phyloP scores from a whole-genome alignment of 2,329 filamentous ascomycete species.

The Fusarium brachygibbosum region DNA sequence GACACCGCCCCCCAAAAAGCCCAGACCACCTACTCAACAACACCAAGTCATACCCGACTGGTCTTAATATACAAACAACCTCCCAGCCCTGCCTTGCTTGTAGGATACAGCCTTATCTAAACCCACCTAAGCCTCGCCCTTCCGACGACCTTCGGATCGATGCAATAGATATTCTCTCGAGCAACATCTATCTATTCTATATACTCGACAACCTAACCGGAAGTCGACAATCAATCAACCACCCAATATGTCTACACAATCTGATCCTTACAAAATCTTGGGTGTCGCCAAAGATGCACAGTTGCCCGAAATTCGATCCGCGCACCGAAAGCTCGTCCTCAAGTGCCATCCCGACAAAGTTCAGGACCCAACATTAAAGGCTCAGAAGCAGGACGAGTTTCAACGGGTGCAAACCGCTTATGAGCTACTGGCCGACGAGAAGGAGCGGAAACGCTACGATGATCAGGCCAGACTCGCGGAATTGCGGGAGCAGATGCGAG shows the following conservation, averaged over 20 bases:
- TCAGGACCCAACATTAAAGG: conserved; percentile 80
- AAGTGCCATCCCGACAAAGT: conserved; percentile 95
- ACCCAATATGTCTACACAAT: conserved; percentile 63
- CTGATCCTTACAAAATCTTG: conserved; percentile 84
- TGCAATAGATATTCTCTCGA: conserved; percentile 42
- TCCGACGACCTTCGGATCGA: conserved; percentile 44
- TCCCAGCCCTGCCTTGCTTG: conserved; percentile 40
- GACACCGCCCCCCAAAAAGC: conserved; percentile 48
- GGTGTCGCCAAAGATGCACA: conserved; percentile 81
- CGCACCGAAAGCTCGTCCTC: conserved; percentile 87
- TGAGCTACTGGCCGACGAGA: conserved; percentile 86
- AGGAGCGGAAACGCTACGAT: conserved; percentile 81
- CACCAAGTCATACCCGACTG: conserved; percentile 40
- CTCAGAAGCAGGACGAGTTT: conserved; percentile 86
- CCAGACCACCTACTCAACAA: conserved; percentile 49
- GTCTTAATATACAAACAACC: conserved; percentile 45
- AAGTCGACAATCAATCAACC: conserved; percentile 30
- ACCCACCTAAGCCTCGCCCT: conserved; percentile 41
- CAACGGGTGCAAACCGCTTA: conserved; percentile 94
- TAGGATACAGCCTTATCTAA: conserved; percentile 45
- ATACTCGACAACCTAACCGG: conserved; percentile 34
- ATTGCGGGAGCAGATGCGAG: conserved; percentile 68
- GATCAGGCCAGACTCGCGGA: conserved; percentile 77
- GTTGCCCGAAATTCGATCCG: conserved; percentile 78
- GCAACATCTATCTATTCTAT: conserved; percentile 24